These are phyloP conservation scores for Citrullus colocynthis DNA, from an alignment of 306 rosid genomes.

Conservation along the genomic window DNA sequence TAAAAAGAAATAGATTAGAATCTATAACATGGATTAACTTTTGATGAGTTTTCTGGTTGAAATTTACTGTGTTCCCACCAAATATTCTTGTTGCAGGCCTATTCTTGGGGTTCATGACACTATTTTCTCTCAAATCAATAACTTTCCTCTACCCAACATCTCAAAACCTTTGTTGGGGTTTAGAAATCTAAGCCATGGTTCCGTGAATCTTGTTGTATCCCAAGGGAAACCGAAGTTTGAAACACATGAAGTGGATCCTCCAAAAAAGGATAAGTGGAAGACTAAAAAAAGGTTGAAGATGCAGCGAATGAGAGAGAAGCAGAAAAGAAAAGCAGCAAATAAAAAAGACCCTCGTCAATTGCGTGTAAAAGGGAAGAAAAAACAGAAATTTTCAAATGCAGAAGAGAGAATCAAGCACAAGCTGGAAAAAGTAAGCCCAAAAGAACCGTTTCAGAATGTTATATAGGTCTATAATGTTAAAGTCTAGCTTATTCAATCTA, in stretches of 20 bases:
- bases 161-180: conserved; percentile 23
- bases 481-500: neutral
- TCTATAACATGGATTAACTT: neutral
- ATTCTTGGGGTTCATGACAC: conserved; percentile 21
- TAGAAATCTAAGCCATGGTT: conserved; percentile 59
- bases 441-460: neutral
- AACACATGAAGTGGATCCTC: conserved; percentile 51
- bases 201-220: conserved; percentile 60
- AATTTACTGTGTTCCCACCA: neutral
- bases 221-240: conserved; percentile 73
- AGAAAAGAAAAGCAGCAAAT: conserved; percentile 68
- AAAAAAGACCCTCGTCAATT: conserved; percentile 76
- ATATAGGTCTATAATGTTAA: neutral
- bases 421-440: conserved; percentile 52
- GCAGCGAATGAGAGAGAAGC: conserved; percentile 63
- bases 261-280: conserved; percentile 65
- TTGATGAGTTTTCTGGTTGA: neutral
- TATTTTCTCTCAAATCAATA: conserved; percentile 12
- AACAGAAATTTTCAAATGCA: conserved; percentile 49
- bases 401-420: conserved; percentile 68
- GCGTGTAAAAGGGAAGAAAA: conserved; percentile 56
- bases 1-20: neutral
- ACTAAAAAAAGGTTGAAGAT: conserved; percentile 73
- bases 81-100: conserved; percentile 30
- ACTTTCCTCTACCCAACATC: conserved; percentile 10